Evolutionary conservation across 2,329 filamentous ascomycete species (phyloP).

Genomic region (Ustulina deusta): DNA sequence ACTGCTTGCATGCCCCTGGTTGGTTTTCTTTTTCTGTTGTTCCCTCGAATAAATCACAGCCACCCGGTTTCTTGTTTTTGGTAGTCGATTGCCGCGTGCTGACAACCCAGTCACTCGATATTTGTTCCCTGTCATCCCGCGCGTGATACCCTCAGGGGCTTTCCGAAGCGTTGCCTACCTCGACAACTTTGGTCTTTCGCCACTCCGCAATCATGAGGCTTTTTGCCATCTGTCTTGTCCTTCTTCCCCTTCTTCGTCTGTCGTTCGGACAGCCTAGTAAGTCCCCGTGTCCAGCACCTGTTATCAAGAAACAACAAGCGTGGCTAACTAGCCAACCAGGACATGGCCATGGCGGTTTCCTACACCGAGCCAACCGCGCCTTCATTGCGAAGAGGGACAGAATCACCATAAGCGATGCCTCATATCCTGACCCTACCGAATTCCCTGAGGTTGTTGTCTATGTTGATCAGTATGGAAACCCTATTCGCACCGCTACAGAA

Average conservation of each 20-base stretch:
- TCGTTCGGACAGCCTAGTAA: slow-evolving; percentile 57
- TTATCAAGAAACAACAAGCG: background rate
- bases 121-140: slow-evolving; percentile 37
- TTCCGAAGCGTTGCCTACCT: slow-evolving; percentile 24
- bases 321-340: slow-evolving; percentile 38
- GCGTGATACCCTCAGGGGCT: slow-evolving; percentile 38
- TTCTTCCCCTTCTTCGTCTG: slow-evolving; percentile 56
- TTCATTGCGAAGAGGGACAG: slow-evolving; percentile 45
- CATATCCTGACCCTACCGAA: slow-evolving; percentile 56
- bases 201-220: slow-evolving; percentile 58
- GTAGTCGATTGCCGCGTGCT: slow-evolving; percentile 38
- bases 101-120: slow-evolving; percentile 43
- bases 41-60: slow-evolving; percentile 37
- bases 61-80: slow-evolving; percentile 40
- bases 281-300: slow-evolving; percentile 27
- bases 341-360: slow-evolving; percentile 52
- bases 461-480: slow-evolving; percentile 68
- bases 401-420: slow-evolving; percentile 54
- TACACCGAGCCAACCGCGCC: slow-evolving; percentile 44
- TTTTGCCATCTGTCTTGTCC: slow-evolving; percentile 52
- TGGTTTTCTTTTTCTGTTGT: slow-evolving; percentile 38
- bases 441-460: slow-evolving; percentile 67
- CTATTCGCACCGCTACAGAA: slow-evolving; percentile 59
- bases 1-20: slow-evolving; percentile 35
- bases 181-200: slow-evolving; percentile 25